phyloP scores from a whole-genome alignment of 2,329 filamentous ascomycete species.

The Aspergillus proliferans region DNA sequence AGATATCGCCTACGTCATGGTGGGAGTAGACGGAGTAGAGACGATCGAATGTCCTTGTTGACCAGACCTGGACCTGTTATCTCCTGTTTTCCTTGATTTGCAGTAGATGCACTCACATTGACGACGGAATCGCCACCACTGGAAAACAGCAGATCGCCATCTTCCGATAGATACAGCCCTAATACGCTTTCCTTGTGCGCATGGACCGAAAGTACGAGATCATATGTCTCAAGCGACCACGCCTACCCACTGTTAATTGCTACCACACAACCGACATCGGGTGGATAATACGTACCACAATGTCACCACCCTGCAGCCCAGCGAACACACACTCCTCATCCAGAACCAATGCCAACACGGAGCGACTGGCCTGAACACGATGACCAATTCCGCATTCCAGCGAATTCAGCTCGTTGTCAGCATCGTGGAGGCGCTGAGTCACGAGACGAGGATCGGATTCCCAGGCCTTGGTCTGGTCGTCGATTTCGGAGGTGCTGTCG shows the following conservation, averaged over 20 bases:
- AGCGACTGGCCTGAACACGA: constrained; percentile 36
- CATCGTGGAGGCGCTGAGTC: constrained; percentile 13
- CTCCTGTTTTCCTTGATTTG: too few relatives aligned
- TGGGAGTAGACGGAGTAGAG: constrained; percentile 87
- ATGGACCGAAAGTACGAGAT: constrained; percentile 70
- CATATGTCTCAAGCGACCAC: constrained; percentile 84
- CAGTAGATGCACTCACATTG: constrained; percentile 51
- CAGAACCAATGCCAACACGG: constrained; percentile 67
- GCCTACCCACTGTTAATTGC: constrained; percentile 41
- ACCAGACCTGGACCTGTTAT: constrained; percentile 59
- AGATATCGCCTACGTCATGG: constrained; percentile 92
- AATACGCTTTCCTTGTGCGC: constrained; percentile 90
- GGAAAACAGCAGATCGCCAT: constrained; percentile 74
- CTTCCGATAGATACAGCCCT: constrained; percentile 70
- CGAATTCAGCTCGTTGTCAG: constrained; percentile 14
- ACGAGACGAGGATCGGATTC: constrained; percentile 23
- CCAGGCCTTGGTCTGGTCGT: constrained; percentile 29
- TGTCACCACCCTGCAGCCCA: constrained; percentile 88
- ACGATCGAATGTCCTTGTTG: constrained; percentile 65
- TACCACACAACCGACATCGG: not conserved
- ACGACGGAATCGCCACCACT: constrained; percentile 89
- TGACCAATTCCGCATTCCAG: constrained; percentile 37
- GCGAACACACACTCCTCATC: constrained; percentile 79
- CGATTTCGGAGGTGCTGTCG: constrained; percentile 29
- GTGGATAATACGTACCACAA: constrained; percentile 52